Percentiles rank a stretch among this genome's conserved stretches.
These are phyloP conservation scores for Scedosporium boydii DNA, from an alignment of 2,329 filamentous ascomycete species.

Conservation along the genomic window DNA sequence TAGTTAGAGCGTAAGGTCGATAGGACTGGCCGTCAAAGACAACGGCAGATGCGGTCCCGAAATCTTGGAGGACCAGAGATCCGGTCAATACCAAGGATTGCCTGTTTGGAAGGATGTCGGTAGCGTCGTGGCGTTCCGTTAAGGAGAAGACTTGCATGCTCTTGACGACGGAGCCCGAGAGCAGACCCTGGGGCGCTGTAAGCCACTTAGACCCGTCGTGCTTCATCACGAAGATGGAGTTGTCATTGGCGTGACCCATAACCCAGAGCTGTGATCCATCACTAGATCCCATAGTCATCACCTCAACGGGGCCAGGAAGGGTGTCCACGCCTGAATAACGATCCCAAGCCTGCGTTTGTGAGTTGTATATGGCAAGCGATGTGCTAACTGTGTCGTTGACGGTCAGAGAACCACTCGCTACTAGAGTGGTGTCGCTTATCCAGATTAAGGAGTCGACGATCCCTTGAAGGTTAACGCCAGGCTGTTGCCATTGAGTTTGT, in stretches of 20 bases:
- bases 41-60: conserved; percentile 76
- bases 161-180: conserved; percentile 56
- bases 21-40: conserved; percentile 78
- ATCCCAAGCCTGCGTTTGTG: conserved; percentile 57
- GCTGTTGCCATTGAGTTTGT: conserved; percentile 67
- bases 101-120: conserved; percentile 52
- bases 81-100: conserved; percentile 80
- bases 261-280: conserved; percentile 73
- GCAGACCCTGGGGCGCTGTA: conserved; percentile 51
- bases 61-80: conserved; percentile 61
- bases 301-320: conserved; percentile 72
- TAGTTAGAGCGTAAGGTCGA: conserved; percentile 72
- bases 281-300: conserved; percentile 63
- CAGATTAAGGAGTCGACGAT: conserved; percentile 65
- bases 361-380: conserved; percentile 65
- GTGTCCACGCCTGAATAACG: conserved; percentile 49
- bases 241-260: conserved; percentile 59
- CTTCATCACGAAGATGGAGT: conserved; percentile 70
- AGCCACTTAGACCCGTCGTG: conserved; percentile 67
- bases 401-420: conserved; percentile 69
- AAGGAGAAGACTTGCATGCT: conserved; percentile 75
- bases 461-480: conserved; percentile 63
- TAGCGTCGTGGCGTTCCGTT: conserved; percentile 55
- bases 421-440: conserved; percentile 59
- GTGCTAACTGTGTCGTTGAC: conserved; percentile 52